Evolutionary conservation across 73 alveolate genomes (phyloP).

Genomic region (Paramecium caudatum): DNA sequence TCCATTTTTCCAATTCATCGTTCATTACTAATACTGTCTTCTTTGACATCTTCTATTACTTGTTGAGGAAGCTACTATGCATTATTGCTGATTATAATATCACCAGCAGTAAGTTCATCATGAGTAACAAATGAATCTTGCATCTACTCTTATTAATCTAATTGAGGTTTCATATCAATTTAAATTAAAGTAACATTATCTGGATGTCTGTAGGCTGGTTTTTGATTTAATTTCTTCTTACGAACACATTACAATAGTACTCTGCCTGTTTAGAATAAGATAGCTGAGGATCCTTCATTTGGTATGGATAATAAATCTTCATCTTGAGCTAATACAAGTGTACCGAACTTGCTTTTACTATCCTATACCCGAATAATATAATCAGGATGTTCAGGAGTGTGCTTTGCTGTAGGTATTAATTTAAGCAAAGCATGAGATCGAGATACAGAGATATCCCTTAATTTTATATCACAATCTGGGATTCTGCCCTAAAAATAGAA

Average conservation of each 20-base stretch:
- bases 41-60: background rate
- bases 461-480: constrained; percentile 88
- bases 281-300: background rate
- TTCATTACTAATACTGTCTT: constrained; percentile 53
- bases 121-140: constrained; percentile 51
- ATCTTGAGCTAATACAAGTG: constrained; percentile 79
- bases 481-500: constrained; percentile 85
- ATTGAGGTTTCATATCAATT: constrained; percentile 1
- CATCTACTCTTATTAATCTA: constrained; percentile 16
- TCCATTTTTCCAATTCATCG: constrained; percentile 25
- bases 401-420: background rate
- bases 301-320: constrained; percentile 17
- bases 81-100: constrained; percentile 20
- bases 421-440: constrained; percentile 86
- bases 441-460: constrained; percentile 91
- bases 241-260: constrained; percentile 5
- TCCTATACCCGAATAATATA: constrained; percentile 80
- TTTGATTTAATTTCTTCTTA: constrained; percentile 12
- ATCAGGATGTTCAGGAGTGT: constrained; percentile 34
- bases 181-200: constrained; percentile 29
- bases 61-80: background rate
- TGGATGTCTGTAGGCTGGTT: constrained; percentile 53
- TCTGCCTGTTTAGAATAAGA: constrained; percentile 60
- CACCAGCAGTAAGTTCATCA: constrained; percentile 53
- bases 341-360: constrained; percentile 88